phyloP scores from a whole-genome alignment of 2,329 filamentous ascomycete genomes.

The Beauveria medogensis region DNA sequence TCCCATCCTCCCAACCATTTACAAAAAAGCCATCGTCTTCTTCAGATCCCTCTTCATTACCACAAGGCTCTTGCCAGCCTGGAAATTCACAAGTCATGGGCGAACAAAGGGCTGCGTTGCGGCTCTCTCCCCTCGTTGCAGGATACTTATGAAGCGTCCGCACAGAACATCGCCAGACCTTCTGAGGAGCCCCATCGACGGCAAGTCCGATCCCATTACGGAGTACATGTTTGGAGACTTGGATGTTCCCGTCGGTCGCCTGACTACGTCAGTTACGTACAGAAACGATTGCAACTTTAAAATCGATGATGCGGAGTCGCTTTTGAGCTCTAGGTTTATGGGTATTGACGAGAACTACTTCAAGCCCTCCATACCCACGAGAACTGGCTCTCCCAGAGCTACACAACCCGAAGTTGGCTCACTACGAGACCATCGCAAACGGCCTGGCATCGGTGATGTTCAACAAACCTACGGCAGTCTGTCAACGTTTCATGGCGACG shows the following conservation, averaged over 20 bases:
- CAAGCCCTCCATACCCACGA: constrained; percentile 62
- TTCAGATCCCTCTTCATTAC: constrained; percentile 84
- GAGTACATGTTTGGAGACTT: constrained; percentile 76
- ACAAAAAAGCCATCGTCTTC: constrained; percentile 94
- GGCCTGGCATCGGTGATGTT: constrained; percentile 44
- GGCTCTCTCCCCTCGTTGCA: constrained; percentile 68
- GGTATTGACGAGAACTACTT: constrained; percentile 84
- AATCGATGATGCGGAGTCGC: constrained; percentile 81
- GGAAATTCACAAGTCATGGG: constrained; percentile 70
- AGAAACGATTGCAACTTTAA: constrained; percentile 85
- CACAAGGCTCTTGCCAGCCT: constrained; percentile 74
- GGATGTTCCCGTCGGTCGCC: constrained; percentile 76
- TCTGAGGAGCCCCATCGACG: constrained; percentile 38
- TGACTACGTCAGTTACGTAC: constrained; percentile 76
- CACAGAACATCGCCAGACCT: constrained; percentile 54
- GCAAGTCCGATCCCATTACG: constrained; percentile 43
- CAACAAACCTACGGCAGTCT: constrained; percentile 83
- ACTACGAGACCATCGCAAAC: constrained; percentile 56
- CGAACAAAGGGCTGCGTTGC: constrained; percentile 62
- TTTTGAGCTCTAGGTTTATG: constrained; percentile 90
- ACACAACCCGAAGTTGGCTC: constrained; percentile 58
- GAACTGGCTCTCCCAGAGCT: constrained; percentile 30
- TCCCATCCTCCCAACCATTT: constrained; percentile 69
- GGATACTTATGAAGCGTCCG: constrained; percentile 58
- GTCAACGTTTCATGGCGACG: constrained; percentile 81